phyloP scores from a whole-genome alignment of 2,329 filamentous ascomycete genomes.

The Calonectria multiphialidica region DNA sequence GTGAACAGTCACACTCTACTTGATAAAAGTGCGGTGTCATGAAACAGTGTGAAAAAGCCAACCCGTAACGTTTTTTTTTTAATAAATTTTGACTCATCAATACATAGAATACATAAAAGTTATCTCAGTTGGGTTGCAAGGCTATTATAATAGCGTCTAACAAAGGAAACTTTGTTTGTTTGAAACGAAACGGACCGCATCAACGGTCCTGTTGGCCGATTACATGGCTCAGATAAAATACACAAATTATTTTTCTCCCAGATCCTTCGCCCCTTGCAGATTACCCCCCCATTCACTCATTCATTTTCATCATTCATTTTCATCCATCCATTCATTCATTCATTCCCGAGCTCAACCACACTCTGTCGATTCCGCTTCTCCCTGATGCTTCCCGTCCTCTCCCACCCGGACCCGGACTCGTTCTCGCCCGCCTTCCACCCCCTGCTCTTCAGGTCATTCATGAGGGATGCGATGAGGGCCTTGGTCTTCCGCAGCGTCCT shows the following conservation, averaged over 20 bases:
- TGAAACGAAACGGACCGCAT: too few relatives aligned
- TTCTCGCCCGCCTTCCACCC: background rate
- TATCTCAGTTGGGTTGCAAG: too few relatives aligned
- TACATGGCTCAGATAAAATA: too few relatives aligned
- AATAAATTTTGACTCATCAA: too few relatives aligned
- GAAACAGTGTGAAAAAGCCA: too few relatives aligned
- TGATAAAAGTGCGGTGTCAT: too few relatives aligned
- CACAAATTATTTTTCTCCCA: background rate
- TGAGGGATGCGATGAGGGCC: slow-evolving; percentile 17
- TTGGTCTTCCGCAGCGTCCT: slow-evolving; percentile 27
- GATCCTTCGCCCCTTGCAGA: background rate
- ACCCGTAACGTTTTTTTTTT: too few relatives aligned
- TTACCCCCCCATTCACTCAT: background rate
- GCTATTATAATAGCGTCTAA: too few relatives aligned
- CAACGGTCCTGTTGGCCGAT: too few relatives aligned
- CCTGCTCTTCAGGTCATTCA: background rate
- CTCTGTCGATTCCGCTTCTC: background rate
- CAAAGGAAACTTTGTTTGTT: too few relatives aligned
- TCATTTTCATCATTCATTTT: background rate
- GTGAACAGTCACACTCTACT: background rate
- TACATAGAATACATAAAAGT: too few relatives aligned
- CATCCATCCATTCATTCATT: background rate
- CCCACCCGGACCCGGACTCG: background rate
- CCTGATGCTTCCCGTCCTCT: too few relatives aligned
- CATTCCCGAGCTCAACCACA: background rate